phyloP scores from a whole-genome alignment of 805 yeast genomes.

The Aciculoconidium aculeatum region DNA sequence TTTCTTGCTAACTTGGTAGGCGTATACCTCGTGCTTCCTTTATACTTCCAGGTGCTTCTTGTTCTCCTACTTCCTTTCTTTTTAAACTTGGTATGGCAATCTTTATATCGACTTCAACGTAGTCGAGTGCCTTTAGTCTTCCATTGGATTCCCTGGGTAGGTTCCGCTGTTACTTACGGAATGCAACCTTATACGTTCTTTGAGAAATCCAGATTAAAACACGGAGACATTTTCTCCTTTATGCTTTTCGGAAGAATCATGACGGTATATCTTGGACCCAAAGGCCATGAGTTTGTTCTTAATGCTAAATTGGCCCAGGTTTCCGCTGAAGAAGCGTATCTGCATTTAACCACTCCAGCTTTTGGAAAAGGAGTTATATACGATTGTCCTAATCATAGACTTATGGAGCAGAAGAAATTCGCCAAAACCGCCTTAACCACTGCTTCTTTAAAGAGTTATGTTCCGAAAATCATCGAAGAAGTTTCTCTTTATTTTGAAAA shows the following conservation, averaged over 20 bases:
- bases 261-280: slow-evolving; percentile 96
- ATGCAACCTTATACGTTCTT: slow-evolving; percentile 93
- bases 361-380: slow-evolving; percentile 96
- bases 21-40: slow-evolving; percentile 7
- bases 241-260: slow-evolving; percentile 81
- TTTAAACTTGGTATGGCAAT: slow-evolving; percentile 60
- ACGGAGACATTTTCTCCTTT: slow-evolving; percentile 92
- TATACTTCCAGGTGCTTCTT: slow-evolving; percentile 16
- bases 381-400: slow-evolving; percentile 86
- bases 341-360: slow-evolving; percentile 92
- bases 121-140: slow-evolving; percentile 88
- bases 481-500: slow-evolving; percentile 54
- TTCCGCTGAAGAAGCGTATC: slow-evolving; percentile 93
- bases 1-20: too few relatives aligned
- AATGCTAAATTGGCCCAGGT: slow-evolving; percentile 87
- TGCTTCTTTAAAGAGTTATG: slow-evolving; percentile 77
- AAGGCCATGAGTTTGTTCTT: slow-evolving; percentile 93
- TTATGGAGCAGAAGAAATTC: slow-evolving; percentile 97
- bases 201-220: slow-evolving; percentile 63
- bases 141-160: slow-evolving; percentile 93
- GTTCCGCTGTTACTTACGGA: slow-evolving; percentile 84
- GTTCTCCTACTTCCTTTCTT: slow-evolving; percentile 49
- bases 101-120: slow-evolving; percentile 56
- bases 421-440: slow-evolving; percentile 84
- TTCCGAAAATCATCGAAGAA: slow-evolving; percentile 81